Evolutionary conservation across 164 flowering plant genomes (phyloP).

Genomic region (Chloranthus sessilifolius): DNA sequence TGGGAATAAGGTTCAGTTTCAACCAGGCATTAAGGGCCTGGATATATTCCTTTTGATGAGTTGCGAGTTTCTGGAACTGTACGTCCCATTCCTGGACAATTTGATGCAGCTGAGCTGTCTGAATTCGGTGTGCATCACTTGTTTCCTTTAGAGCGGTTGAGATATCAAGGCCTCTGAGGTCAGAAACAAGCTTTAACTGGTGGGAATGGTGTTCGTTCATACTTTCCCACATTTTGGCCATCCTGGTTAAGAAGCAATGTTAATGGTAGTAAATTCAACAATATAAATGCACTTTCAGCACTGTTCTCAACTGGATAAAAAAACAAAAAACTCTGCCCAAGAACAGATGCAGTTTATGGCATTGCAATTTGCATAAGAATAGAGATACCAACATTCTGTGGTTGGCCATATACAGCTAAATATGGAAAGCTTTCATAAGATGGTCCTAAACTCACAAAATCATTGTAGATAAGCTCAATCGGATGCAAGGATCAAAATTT

Average conservation of each 20-base stretch:
- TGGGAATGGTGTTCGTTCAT: constrained; percentile 56
- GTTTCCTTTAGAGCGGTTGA: constrained; percentile 54
- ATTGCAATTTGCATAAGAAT: too few species aligned
- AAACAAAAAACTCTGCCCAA: not conserved
- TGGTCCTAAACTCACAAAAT: too few species aligned
- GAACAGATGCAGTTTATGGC: too few species aligned
- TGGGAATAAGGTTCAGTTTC: constrained; percentile 70
- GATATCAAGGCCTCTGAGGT: constrained; percentile 51
- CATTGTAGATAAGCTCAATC: too few species aligned
- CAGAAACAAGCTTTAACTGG: constrained; percentile 46
- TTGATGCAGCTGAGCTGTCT: constrained; percentile 50
- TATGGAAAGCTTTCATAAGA: too few species aligned
- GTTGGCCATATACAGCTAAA: too few species aligned
- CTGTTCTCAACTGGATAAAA: not conserved
- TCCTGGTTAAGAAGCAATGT: constrained; percentile 54
- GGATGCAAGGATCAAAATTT: too few species aligned
- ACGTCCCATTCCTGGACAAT: constrained; percentile 52
- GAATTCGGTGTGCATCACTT: constrained; percentile 53
- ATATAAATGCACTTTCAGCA: not conserved
- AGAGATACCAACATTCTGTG: too few species aligned
- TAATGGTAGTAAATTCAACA: too few species aligned
- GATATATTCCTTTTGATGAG: constrained; percentile 61
- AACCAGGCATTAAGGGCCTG: constrained; percentile 61
- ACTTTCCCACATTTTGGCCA: constrained; percentile 75
- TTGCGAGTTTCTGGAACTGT: constrained; percentile 56